Evolutionary conservation across 73 alveolate genomes (phyloP).

Genomic region (Paramecium primaurelia): DNA sequence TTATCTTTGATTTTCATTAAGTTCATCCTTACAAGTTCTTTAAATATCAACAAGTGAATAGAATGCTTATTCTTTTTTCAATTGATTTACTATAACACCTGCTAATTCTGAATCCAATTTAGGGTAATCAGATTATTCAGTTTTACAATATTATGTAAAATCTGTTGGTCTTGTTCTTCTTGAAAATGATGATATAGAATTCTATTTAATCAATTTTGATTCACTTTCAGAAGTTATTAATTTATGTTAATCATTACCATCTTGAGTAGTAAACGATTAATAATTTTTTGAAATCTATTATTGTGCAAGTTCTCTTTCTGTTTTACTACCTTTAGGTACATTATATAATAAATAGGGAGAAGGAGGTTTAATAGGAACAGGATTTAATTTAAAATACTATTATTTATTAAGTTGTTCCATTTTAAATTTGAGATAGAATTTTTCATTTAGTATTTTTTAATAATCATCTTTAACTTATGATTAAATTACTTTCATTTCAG

Average conservation of each 20-base stretch:
- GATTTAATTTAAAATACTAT: background rate
- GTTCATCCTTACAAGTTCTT: background rate
- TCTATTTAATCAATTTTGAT: background rate
- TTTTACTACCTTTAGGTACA: background rate
- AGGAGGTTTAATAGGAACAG: background rate
- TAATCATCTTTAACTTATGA: background rate
- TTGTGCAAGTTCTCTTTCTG: conserved; percentile 6
- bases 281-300: background rate
- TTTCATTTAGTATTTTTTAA: background rate
- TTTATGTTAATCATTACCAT: background rate
- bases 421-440: background rate
- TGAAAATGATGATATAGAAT: background rate
- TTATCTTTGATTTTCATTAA: background rate
- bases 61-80: background rate
- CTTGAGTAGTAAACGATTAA: background rate
- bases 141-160: background rate
- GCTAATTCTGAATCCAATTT: conserved; percentile 8
- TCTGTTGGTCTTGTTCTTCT: conserved; percentile 6
- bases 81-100: background rate
- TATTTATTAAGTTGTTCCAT: conserved; percentile 17
- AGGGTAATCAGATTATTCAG: conserved; percentile 21
- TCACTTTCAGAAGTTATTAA: conserved; percentile 28
- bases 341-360: background rate
- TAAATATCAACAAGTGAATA: background rate
- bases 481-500: background rate